Percentiles rank a stretch among this genome's conserved stretches.
These are phyloP conservation scores for Lactifluus hygrophoroides DNA, from an alignment of 768 basidiomycete species.

Conservation along the genomic window DNA sequence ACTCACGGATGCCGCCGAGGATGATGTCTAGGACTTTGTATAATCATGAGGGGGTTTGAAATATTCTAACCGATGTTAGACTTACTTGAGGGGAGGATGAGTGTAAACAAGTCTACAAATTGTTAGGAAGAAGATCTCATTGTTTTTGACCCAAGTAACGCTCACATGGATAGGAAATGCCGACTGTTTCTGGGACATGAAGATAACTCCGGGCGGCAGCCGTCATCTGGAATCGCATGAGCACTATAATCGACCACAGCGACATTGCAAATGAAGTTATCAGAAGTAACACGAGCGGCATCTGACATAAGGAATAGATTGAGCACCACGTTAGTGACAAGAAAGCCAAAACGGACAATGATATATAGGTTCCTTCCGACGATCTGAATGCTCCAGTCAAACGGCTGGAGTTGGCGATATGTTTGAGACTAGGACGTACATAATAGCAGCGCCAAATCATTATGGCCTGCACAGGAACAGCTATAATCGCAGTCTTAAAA, in stretches of 20 bases:
- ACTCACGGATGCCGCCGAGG: constrained; percentile 5
- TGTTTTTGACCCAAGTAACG: not conserved
- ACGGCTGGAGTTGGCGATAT: not conserved
- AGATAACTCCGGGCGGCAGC: not conserved
- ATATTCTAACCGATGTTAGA: not conserved
- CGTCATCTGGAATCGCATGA: not conserved
- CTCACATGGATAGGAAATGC: constrained; percentile 9
- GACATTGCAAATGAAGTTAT: not conserved
- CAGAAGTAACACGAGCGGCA: constrained; percentile 1
- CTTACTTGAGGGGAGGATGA: constrained; percentile 10
- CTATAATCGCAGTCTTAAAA: not conserved
- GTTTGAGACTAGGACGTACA: not conserved
- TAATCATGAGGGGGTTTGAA: not conserved
- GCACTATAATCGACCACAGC: not conserved
- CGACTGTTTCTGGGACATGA: not conserved
- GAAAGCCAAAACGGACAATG: not conserved
- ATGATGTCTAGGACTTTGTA: constrained; percentile 3
- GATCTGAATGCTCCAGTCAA: not conserved
- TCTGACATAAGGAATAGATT: not conserved
- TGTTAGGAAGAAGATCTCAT: not conserved
- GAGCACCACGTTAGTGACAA: not conserved
- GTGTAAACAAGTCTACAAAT: not conserved
- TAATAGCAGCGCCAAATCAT: constrained; percentile 14
- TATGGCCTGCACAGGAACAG: constrained; percentile 2
- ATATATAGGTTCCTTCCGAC: not conserved